Conservation (phyloP, 2,329 filamentous ascomycete genomes). For the Ambrosiella cleistominuta region DNA sequence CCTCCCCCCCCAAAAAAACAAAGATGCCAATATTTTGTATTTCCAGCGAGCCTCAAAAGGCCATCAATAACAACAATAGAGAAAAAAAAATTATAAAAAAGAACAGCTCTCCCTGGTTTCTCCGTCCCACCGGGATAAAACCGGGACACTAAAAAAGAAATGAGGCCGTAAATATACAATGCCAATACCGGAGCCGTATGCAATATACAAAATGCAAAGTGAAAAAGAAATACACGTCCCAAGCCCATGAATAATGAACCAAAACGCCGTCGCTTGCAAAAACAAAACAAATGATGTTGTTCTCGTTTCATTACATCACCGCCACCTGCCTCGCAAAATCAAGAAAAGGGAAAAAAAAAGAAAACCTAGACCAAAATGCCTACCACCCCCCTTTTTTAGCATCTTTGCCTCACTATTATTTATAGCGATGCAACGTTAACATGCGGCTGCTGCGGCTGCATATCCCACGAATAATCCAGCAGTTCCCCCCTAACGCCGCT, state of each 20-base stretch:
- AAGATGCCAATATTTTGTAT: too few species aligned
- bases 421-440: background rate
- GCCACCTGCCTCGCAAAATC: too few species aligned
- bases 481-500: background rate
- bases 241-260: background rate
- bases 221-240: background rate
- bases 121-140: too few species aligned
- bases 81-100: too few species aligned
- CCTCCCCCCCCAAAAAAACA: too few species aligned
- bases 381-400: background rate
- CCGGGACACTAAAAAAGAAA: too few species aligned
- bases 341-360: background rate
- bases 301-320: too few species aligned
- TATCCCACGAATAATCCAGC: background rate
- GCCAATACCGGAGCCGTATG: background rate
- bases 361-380: background rate
- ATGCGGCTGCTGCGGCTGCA: background rate
- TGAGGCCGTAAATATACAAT: background rate
- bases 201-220: background rate
- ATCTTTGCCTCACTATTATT: background rate
- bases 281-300: too few species aligned
- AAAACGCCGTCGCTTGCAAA: background rate
- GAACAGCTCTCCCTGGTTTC: too few species aligned
- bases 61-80: too few species aligned
- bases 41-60: too few species aligned